phyloP scores from a whole-genome alignment of 106 monocot species.

The Dioscorea alata region DNA sequence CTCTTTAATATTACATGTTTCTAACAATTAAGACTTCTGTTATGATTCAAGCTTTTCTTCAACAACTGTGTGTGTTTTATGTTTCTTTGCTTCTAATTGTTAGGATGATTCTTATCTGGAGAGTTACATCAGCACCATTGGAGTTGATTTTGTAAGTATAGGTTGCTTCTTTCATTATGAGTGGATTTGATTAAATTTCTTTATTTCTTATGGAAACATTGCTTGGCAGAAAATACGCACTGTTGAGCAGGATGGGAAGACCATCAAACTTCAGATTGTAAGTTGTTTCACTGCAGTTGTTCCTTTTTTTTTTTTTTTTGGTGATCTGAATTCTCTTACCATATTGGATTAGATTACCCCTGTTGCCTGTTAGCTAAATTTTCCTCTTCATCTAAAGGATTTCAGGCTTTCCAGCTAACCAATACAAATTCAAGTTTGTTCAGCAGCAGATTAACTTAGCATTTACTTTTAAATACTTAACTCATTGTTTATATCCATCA shows the following conservation, averaged over 20 bases:
- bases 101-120: slow-evolving; percentile 26
- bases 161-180: neutral
- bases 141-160: slow-evolving; percentile 28
- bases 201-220: neutral
- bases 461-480: too few species aligned
- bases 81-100: neutral
- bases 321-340: too few species aligned
- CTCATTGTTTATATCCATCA: too few species aligned
- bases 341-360: neutral
- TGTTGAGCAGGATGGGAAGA: slow-evolving; percentile 15
- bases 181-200: neutral
- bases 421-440: too few species aligned
- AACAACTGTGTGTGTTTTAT: neutral
- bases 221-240: slow-evolving; percentile 5
- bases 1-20: too few species aligned
- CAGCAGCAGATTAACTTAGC: too few species aligned
- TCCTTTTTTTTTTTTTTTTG: too few species aligned
- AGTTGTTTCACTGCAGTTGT: neutral
- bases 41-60: too few species aligned
- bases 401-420: too few species aligned
- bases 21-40: too few species aligned
- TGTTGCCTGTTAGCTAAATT: too few species aligned
- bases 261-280: slow-evolving; percentile 18
- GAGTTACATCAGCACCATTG: slow-evolving; percentile 27
- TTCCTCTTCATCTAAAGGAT: too few species aligned